phyloP scores from a whole-genome alignment of 352 stramenopile genomes.

The Hyaloperonospora arabidopsidis region DNA sequence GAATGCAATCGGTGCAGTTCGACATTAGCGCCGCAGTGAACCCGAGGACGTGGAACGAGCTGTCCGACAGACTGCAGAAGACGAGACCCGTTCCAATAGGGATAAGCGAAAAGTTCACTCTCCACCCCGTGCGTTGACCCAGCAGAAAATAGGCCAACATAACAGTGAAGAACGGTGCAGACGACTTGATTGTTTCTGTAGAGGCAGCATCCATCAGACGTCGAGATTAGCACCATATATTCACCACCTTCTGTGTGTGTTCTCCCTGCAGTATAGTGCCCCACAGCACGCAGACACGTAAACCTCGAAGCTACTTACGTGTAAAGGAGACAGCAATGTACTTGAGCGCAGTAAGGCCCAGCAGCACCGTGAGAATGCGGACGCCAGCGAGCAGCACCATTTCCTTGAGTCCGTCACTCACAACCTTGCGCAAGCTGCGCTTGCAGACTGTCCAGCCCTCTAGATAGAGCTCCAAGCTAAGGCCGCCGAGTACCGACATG shows the following conservation, averaged over 20 bases:
- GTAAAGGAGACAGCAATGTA: slow-evolving; percentile 90
- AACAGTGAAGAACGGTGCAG: slow-evolving; percentile 88
- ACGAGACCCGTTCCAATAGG: slow-evolving; percentile 82
- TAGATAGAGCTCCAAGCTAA: slow-evolving; percentile 62
- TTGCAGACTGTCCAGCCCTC: slow-evolving; percentile 61
- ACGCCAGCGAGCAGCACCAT: slow-evolving; percentile 77
- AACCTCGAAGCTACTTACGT: slow-evolving; percentile 31
- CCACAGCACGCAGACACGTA: neutral
- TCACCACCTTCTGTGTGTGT: slow-evolving; percentile 5
- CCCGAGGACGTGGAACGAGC: slow-evolving; percentile 82
- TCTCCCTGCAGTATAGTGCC: too few species aligned
- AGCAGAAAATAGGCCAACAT: slow-evolving; percentile 81
- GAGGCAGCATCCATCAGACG: neutral
- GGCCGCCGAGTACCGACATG: slow-evolving; percentile 69
- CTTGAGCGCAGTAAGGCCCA: slow-evolving; percentile 85
- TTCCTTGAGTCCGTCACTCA: slow-evolving; percentile 65
- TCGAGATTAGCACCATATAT: slow-evolving; percentile 9
- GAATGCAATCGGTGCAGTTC: slow-evolving; percentile 89
- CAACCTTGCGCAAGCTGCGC: slow-evolving; percentile 35
- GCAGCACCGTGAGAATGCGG: slow-evolving; percentile 81
- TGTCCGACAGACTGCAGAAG: slow-evolving; percentile 83
- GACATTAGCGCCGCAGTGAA: slow-evolving; percentile 83
- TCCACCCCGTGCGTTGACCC: slow-evolving; percentile 70
- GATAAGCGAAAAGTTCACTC: slow-evolving; percentile 79
- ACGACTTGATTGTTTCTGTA: slow-evolving; percentile 89